A percentile compares a stretch with the other conserved stretches of the same genome.
phyloP scores from a whole-genome alignment of 2,329 filamentous ascomycete species.

The Trichoderma guizhouense region DNA sequence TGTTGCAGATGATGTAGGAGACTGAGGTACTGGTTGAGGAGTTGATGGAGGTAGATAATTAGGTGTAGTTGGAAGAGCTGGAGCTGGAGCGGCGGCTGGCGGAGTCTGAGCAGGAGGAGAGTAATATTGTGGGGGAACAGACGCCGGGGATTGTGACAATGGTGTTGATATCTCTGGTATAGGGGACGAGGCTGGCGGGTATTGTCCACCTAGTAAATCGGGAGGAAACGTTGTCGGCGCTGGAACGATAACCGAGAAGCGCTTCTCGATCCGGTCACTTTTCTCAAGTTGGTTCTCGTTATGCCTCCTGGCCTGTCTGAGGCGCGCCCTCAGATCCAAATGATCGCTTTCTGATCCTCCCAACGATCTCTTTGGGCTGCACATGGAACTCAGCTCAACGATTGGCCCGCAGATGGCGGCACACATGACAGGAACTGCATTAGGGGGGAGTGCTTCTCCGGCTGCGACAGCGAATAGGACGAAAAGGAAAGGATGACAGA shows the following conservation, averaged over 20 bases:
- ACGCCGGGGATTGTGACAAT: neutral
- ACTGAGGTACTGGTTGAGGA: neutral
- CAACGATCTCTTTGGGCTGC: constrained; percentile 24
- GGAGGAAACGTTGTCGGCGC: constrained; percentile 33
- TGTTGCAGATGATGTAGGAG: neutral
- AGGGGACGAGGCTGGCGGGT: neutral
- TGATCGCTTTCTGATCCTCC: neutral
- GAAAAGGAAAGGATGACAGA: constrained; percentile 27
- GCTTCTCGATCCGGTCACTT: constrained; percentile 20
- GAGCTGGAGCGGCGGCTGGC: neutral
- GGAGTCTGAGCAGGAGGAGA: neutral
- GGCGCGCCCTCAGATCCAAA: neutral
- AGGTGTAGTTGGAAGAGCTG: neutral
- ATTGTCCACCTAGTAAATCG: neutral
- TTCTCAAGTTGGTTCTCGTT: neutral
- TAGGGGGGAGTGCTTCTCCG: constrained; percentile 32
- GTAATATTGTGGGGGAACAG: neutral
- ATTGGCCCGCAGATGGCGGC: constrained; percentile 43
- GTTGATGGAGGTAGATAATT: neutral
- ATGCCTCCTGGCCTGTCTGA: neutral
- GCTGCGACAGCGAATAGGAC: constrained; percentile 29
- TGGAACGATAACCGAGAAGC: constrained; percentile 31
- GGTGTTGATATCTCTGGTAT: neutral
- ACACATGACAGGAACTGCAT: constrained; percentile 39
- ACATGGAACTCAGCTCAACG: constrained; percentile 40